These are phyloP conservation scores for Zopfia rhizophila DNA, from an alignment of 2,329 filamentous ascomycete species.

Conservation along the genomic window DNA sequence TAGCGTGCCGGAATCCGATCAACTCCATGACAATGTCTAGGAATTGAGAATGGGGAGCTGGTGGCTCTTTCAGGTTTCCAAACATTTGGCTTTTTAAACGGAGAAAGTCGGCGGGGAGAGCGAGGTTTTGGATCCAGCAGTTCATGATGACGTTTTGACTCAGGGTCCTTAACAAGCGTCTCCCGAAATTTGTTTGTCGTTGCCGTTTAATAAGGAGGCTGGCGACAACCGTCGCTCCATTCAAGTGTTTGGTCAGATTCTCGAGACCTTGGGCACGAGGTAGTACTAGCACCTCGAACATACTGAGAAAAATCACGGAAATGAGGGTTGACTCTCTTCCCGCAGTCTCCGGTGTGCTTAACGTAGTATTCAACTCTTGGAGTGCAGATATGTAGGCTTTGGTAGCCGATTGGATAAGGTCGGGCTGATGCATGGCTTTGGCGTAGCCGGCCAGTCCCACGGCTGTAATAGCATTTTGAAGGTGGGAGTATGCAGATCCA, in stretches of 20 bases:
- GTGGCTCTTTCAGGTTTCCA: slow-evolving; percentile 15
- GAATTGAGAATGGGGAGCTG: slow-evolving; percentile 23
- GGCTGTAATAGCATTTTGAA: slow-evolving; percentile 34
- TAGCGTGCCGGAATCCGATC: slow-evolving; percentile 26
- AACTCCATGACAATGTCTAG: slow-evolving; percentile 30
- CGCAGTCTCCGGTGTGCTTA: slow-evolving; percentile 24
- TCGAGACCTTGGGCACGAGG: slow-evolving; percentile 26
- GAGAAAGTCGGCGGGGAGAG: slow-evolving; percentile 28
- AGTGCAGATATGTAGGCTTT: slow-evolving; percentile 36
- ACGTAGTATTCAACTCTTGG: slow-evolving; percentile 30
- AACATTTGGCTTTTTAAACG: slow-evolving; percentile 22
- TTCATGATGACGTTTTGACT: slow-evolving; percentile 37
- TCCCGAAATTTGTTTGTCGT: slow-evolving; percentile 22
- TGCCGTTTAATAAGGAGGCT: slow-evolving; percentile 29
- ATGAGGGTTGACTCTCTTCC: slow-evolving; percentile 33
- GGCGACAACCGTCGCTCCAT: slow-evolving; percentile 39
- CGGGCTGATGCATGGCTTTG: slow-evolving; percentile 23
- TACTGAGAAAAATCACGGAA: slow-evolving; percentile 36
- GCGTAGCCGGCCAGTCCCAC: slow-evolving; percentile 38
- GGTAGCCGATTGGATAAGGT: slow-evolving; percentile 28
- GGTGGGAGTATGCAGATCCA: slow-evolving; percentile 23
- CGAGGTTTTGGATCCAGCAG: slow-evolving; percentile 36
- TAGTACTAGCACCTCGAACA: slow-evolving; percentile 39
- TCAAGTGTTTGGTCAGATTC: slow-evolving; percentile 38
- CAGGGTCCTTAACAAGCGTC: slow-evolving; percentile 26